These are phyloP conservation scores for Triadica sebifera DNA, from an alignment of 345 rosid species.

Conservation along the genomic window DNA sequence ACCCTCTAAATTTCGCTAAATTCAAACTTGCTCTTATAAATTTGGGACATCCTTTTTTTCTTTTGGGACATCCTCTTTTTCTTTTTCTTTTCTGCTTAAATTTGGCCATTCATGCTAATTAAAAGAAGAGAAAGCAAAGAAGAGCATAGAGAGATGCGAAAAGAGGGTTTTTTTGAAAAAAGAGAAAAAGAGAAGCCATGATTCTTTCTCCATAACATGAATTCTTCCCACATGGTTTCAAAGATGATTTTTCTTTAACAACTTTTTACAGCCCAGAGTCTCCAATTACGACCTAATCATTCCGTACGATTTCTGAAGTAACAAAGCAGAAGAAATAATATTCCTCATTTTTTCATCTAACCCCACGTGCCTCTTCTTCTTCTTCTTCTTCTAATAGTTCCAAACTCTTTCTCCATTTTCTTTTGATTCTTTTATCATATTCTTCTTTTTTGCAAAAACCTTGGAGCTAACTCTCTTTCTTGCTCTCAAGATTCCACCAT, in stretches of 20 bases:
- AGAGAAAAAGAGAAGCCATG: too few species aligned
- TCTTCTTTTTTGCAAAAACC: constrained; percentile 12
- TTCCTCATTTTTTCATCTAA: constrained; percentile 27
- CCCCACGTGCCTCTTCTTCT: constrained; percentile 24
- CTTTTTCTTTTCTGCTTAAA: not conserved
- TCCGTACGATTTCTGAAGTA: too few species aligned
- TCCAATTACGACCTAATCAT: constrained; percentile 52
- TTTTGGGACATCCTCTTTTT: too few species aligned
- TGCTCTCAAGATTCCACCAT: constrained; percentile 3
- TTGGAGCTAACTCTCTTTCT: too few species aligned
- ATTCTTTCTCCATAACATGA: constrained; percentile 36
- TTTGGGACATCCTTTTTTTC: too few species aligned
- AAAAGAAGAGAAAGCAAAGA: not conserved
- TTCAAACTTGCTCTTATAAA: too few species aligned
- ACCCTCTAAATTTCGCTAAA: not conserved
- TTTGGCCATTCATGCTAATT: not conserved
- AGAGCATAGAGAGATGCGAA: not conserved
- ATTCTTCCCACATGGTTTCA: constrained; percentile 17
- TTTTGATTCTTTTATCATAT: too few species aligned
- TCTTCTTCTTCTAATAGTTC: not conserved
- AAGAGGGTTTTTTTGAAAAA: too few species aligned
- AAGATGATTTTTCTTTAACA: not conserved
- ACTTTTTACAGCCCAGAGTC: constrained; percentile 29
- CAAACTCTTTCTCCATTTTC: not conserved
- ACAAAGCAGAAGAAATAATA: too few species aligned